A percentile compares a stretch with the other conserved stretches of the same genome.
phyloP scores from a whole-genome alignment of 805 yeast species.

The Yarrowia porcina region DNA sequence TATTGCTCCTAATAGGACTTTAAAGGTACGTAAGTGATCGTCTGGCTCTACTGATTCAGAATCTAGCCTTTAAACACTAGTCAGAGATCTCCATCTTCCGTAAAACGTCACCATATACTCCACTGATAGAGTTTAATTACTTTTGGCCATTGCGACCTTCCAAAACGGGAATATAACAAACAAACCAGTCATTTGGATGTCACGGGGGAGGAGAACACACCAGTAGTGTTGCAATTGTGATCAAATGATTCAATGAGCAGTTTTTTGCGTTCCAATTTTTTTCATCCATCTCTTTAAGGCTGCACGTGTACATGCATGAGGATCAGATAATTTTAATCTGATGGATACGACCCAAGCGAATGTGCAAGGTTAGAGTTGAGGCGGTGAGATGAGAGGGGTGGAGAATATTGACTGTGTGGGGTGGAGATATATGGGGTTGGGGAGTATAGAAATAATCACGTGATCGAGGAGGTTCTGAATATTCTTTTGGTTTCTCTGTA shows the following conservation, averaged over 20 bases:
- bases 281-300: too few relatives aligned
- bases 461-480: neutral
- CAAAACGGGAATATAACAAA: neutral
- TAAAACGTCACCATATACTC: neutral
- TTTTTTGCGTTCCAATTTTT: too few relatives aligned
- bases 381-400: too few relatives aligned
- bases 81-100: neutral
- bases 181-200: neutral
- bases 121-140: neutral
- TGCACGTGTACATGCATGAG: slow-evolving; percentile 18
- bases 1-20: neutral
- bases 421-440: neutral
- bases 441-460: neutral
- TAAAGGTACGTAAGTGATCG: neutral
- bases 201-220: neutral
- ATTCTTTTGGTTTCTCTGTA: neutral
- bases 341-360: slow-evolving; percentile 22
- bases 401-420: too few relatives aligned
- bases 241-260: too few relatives aligned
- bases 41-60: neutral
- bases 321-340: slow-evolving; percentile 23
- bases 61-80: neutral
- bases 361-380: slow-evolving; percentile 1
- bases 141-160: neutral
- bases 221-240: too few relatives aligned